Base-by-base conservation (phyloP, 2,329 filamentous ascomycete genomes). In the Xylariomycetidae sp. region DNA sequence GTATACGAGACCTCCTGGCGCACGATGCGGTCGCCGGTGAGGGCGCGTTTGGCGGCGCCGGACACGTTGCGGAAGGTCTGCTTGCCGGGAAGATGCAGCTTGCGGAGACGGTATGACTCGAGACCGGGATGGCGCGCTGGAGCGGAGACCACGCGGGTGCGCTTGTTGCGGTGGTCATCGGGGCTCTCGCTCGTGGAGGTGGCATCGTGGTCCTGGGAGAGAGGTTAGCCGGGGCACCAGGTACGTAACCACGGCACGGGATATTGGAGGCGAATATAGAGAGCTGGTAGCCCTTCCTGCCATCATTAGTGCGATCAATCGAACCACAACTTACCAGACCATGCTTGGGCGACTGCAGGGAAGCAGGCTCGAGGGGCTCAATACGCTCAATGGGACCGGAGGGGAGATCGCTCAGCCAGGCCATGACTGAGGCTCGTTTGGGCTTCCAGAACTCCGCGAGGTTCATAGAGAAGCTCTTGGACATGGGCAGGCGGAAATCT, bases 381-480 rank as follows among this genome's bases (percentile, higher is more conserved):
- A 48, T 41, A 7, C 26, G 42, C 12, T 39, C 26, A 6, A 19
- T 26, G 7, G 41, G 34, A 14, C 17, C 34, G 1, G n/a, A n/a
- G n/a, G 49, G 51, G 6, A 57, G 13, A 8, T 50, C 40, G 10
- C 43, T 42, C n/a, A 55, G 39, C 53, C 53, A 57, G 10, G 42
- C 34, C n/a, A 50, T 18, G 10, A 57, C 29, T 9, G 44, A 46
- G 17, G 44, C 40, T 15, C 45, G 44, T n/a, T 33, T 44, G 3
- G 45, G 40, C 19, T 38, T 46, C 46, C 43, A 53, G 19, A 47
- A 32, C 3, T 47, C 43, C 2, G 52, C 43, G 13, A 50, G 25
- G 12, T 37, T 34, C 39, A 54, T 52, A 2, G 42, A 44, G 38
- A 56, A 54, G 28, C 31, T 46, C 31, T 45, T 44, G n/a, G 46